Conservation (phyloP, 805 yeast genomes). For the Candida adriatica region DNA sequence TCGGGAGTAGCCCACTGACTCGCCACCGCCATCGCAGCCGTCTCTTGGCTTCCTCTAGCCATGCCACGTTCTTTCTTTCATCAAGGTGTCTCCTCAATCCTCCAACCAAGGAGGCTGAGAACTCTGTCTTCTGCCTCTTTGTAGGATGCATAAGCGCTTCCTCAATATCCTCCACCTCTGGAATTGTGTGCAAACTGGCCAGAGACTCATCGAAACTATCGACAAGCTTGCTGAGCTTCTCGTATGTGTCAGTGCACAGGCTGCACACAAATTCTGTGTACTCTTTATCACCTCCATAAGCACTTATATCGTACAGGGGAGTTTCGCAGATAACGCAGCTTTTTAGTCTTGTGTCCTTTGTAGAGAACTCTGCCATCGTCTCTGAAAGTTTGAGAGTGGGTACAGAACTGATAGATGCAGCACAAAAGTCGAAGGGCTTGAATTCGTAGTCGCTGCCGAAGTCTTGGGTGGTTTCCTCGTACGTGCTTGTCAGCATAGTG, state of each 20-base stretch:
- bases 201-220: conserved; percentile 31
- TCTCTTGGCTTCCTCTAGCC: conserved; percentile 32
- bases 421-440: too few species aligned
- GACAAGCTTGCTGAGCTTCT: conserved; percentile 35
- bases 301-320: conserved; percentile 58
- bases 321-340: conserved; percentile 63
- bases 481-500: not conserved
- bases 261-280: conserved; percentile 53
- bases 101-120: conserved; percentile 27
- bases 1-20: conserved; percentile 36
- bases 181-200: conserved; percentile 8
- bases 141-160: conserved; percentile 11
- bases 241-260: conserved; percentile 53
- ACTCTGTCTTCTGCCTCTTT: conserved; percentile 14
- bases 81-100: conserved; percentile 27
- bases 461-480: too few species aligned
- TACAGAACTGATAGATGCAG: conserved; percentile 6
- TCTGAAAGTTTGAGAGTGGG: conserved; percentile 17
- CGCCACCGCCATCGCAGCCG: conserved; percentile 49
- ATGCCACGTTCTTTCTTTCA: conserved; percentile 21
- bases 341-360: conserved; percentile 20
- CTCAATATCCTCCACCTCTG: conserved; percentile 18
- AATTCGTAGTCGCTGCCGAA: too few species aligned
- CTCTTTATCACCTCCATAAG: conserved; percentile 16
- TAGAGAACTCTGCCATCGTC: conserved; percentile 8